A percentile compares a stretch with the other conserved stretches of the same genome.
Evolutionary conservation across 805 yeast genomes (phyloP).

Genomic region (Metschnikowia vanudenii): DNA sequence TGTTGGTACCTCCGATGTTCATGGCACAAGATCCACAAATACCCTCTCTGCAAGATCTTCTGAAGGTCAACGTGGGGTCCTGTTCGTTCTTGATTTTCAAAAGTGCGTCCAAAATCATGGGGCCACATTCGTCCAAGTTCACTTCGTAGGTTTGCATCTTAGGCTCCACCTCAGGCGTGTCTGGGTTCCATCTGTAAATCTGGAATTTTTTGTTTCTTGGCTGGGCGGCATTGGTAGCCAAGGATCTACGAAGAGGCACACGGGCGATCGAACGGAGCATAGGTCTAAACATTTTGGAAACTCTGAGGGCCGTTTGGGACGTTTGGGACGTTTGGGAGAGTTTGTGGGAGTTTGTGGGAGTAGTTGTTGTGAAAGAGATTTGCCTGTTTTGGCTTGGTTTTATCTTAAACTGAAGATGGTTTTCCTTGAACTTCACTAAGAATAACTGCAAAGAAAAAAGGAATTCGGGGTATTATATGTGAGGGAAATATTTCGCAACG

Average conservation of each 20-base stretch:
- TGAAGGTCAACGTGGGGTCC: slow-evolving; percentile 91
- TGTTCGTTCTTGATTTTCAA: slow-evolving; percentile 95
- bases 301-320: too few relatives aligned
- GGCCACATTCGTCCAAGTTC: slow-evolving; percentile 91
- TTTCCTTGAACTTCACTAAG: too few relatives aligned
- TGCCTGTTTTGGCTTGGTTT: too few relatives aligned
- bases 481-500: neutral
- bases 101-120: slow-evolving; percentile 95
- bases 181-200: slow-evolving; percentile 98
- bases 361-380: too few relatives aligned
- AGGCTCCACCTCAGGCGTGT: slow-evolving; percentile 91
- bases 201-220: slow-evolving; percentile 79
- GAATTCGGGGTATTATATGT: neutral
- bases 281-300: slow-evolving; percentile 15
- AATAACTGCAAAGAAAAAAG: too few relatives aligned
- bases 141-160: slow-evolving; percentile 76
- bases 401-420: too few relatives aligned
- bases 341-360: too few relatives aligned
- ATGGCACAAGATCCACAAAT: slow-evolving; percentile 99
- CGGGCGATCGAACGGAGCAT: slow-evolving; percentile 18
- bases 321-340: too few relatives aligned
- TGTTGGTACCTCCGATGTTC: slow-evolving; percentile 98
- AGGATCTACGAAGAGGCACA: slow-evolving; percentile 15
- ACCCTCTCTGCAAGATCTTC: slow-evolving; percentile 99
- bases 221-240: slow-evolving; percentile 42